Percentiles rank a stretch among this genome's conserved stretches.
These are phyloP conservation scores for Phaeotremella skinneri DNA, from an alignment of 768 basidiomycete genomes.

Conservation along the genomic window DNA sequence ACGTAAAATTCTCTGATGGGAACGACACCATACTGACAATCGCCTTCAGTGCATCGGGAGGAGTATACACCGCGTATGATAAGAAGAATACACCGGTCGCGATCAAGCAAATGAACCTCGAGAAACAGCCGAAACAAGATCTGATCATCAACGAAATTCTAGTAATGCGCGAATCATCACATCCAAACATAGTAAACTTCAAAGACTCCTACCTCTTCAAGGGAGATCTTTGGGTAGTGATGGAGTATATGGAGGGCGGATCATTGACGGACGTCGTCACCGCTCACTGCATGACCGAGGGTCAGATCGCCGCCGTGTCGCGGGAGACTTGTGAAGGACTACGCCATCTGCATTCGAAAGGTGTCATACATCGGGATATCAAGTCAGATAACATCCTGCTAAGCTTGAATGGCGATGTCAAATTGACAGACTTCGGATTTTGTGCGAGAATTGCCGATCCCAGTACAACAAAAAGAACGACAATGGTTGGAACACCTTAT, in stretches of 20 bases:
- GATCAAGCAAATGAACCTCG: constrained; percentile 99
- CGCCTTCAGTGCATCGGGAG: constrained; percentile 76
- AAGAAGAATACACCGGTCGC: constrained; percentile 91
- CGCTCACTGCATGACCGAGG: constrained; percentile 94
- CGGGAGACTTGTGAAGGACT: constrained; percentile 89
- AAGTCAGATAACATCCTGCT: constrained; percentile 97
- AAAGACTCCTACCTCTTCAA: constrained; percentile 97
- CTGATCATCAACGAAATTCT: constrained; percentile 99
- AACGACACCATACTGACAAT: not conserved
- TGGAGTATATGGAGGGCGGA: constrained; percentile 99
- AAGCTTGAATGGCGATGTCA: constrained; percentile 91
- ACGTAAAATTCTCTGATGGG: constrained; percentile 46
- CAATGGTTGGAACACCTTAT: constrained; percentile 98
- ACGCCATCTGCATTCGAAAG: constrained; percentile 90
- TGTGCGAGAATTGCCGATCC: constrained; percentile 53
- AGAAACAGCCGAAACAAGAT: constrained; percentile 99
- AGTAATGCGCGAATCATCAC: constrained; percentile 93
- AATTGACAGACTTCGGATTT: constrained; percentile 64
- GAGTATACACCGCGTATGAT: constrained; percentile 97
- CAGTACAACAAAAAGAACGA: constrained; percentile 68
- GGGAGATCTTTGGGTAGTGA: constrained; percentile 97
- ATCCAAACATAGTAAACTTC: constrained; percentile 99
- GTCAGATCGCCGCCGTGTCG: constrained; percentile 95
- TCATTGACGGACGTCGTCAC: constrained; percentile 93
- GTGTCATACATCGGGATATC: constrained; percentile 98